Evolutionary conservation across 768 basidiomycete species (phyloP), one percentile per base, ranked within the genome.

Genomic region (Boletus insuetus): DNA sequence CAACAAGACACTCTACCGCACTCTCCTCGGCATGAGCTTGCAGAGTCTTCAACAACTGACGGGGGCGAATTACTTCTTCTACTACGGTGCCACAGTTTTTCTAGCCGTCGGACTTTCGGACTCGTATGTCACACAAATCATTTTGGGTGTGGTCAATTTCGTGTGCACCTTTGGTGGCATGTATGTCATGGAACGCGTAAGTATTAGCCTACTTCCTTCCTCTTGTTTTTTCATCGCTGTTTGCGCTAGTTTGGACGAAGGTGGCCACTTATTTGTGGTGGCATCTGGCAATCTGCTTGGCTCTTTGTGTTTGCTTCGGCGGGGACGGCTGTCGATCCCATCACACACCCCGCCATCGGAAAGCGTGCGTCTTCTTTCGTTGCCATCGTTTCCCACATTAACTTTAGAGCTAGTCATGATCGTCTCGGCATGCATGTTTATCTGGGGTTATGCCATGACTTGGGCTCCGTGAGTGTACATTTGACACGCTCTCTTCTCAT

Each of bases 31-130:
- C 46, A 87, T 87, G 80, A 68, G 75, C 3, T 70, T 91, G 20
- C 88, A 90, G 70, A 79, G 77, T 54, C 75, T 88, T 58, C 87
- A 90, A 65, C 87, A 90, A 66, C 78, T 89, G 35, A 89, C 84
- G 0, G 83, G 84, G 20, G 83, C 83, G 9, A 29, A 29, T 29
- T 29, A 29, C 29, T 29, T 29, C 29, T 29, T 29, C 73, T 86
- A 86, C 65, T 81, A 80, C 41, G 80, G 79, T 34, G 85, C 87
- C 2, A 86, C 86, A 0, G 73, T 87, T 51, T 88, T 90, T 74
- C 62, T 75, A 49, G 77, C 82, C 10, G 87, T 90, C 22, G 88
- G 88, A 24, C 79, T 89, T 58, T 46, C 67, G 9, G 86, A 90
- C 67, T 81, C 82, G 22, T 89, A 80, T 63, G 73, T 88, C 46